A percentile compares a stretch with the other conserved stretches of the same genome.
Conservation (phyloP, 441 rosid genomes). For the Populus trichocarpa region DNA sequence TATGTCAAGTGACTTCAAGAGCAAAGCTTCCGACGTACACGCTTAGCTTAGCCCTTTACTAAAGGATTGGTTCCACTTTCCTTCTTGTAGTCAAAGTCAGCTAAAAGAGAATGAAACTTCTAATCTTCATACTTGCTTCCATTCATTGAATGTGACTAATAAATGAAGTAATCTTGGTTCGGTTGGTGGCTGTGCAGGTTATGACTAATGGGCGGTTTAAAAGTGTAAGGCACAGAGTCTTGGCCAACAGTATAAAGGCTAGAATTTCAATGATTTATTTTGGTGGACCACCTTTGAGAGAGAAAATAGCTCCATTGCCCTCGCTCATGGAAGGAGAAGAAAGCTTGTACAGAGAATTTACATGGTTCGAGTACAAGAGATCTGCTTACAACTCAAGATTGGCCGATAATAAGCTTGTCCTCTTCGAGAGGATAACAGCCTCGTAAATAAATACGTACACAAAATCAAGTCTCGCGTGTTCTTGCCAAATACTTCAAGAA, state of each 20-base stretch:
- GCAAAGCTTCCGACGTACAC: too few relatives aligned
- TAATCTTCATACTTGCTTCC: background rate
- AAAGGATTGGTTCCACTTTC: background rate
- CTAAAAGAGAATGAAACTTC: background rate
- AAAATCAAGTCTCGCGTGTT: background rate
- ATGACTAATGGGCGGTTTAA: constrained; percentile 65
- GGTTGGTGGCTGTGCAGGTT: constrained; percentile 31
- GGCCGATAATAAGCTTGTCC: constrained; percentile 49
- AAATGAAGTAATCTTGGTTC: background rate
- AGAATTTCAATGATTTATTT: constrained; percentile 67
- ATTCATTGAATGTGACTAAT: background rate
- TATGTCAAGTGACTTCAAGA: too few relatives aligned
- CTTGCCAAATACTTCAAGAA: background rate
- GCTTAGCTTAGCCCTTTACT: too few relatives aligned
- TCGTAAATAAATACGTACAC: constrained; percentile 13
- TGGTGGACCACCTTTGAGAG: constrained; percentile 61
- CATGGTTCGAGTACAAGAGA: constrained; percentile 67
- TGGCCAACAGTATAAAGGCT: constrained; percentile 44
- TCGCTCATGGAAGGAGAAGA: constrained; percentile 40
- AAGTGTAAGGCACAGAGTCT: constrained; percentile 68
- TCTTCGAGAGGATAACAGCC: constrained; percentile 50
- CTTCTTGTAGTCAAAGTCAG: background rate
- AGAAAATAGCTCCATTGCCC: constrained; percentile 46
- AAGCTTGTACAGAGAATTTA: constrained; percentile 43
- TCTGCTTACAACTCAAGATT: constrained; percentile 51